phyloP scores from a whole-genome alignment of 768 basidiomycete species.

The Termitomyces sp. region DNA sequence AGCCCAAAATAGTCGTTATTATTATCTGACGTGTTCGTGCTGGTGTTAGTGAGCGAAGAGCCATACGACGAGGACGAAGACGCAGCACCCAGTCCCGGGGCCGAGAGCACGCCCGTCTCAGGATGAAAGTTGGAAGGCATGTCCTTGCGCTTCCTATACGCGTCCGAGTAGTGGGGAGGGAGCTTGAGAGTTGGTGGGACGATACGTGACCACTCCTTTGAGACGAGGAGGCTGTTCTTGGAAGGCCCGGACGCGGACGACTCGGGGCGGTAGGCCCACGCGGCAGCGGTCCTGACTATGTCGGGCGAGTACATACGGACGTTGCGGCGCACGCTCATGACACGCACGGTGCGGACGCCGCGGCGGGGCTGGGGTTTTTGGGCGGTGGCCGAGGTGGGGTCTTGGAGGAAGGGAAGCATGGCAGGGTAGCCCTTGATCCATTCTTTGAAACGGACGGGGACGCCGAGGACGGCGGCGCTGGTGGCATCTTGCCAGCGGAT shows the following conservation, averaged over 20 bases:
- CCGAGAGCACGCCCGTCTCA: constrained; percentile 31
- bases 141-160: constrained; percentile 75
- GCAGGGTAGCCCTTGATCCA: constrained; percentile 90
- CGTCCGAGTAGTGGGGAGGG: constrained; percentile 67
- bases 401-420: constrained; percentile 63
- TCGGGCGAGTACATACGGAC: constrained; percentile 88
- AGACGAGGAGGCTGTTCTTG: constrained; percentile 46
- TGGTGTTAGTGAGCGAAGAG: constrained; percentile 26
- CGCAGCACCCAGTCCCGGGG: constrained; percentile 23
- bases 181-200: constrained; percentile 58
- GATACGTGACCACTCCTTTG: constrained; percentile 78
- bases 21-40: constrained; percentile 25
- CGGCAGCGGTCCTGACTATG: constrained; percentile 61
- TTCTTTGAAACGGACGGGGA: constrained; percentile 84
- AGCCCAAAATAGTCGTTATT: constrained; percentile 35
- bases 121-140: constrained; percentile 61
- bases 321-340: constrained; percentile 73
- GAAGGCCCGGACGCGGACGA: constrained; percentile 20
- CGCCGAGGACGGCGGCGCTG: constrained; percentile 56
- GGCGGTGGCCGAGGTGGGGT: constrained; percentile 18
- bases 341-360: constrained; percentile 73
- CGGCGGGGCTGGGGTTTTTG: constrained; percentile 61
- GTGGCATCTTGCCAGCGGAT: constrained; percentile 75
- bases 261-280: constrained; percentile 37
- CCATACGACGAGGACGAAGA: constrained; percentile 43